A percentile compares a stretch with the other conserved stretches of the same genome.
These are phyloP conservation scores for Pelargonium fulgidum DNA, from an alignment of 441 rosid species.

Conservation along the genomic window DNA sequence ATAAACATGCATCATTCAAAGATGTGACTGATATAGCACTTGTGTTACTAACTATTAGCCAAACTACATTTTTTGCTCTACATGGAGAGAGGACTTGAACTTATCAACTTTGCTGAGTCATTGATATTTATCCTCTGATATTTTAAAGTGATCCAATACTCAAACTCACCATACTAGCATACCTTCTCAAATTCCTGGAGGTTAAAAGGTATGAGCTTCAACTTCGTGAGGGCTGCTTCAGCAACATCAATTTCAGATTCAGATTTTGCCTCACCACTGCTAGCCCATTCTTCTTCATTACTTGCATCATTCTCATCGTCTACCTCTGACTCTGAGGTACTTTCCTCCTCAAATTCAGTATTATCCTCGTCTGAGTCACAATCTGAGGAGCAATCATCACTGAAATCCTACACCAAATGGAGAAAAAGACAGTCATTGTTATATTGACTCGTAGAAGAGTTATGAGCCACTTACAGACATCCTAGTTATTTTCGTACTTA, in stretches of 20 bases:
- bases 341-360: constrained; percentile 52
- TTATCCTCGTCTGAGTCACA: constrained; percentile 61
- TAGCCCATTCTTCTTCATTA: constrained; percentile 68
- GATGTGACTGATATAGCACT: background rate
- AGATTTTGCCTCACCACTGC: constrained; percentile 53
- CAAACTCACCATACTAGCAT: constrained; percentile 9
- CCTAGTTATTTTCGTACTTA: constrained; percentile 40
- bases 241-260: constrained; percentile 56
- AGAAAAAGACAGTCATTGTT: constrained; percentile 22
- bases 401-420: constrained; percentile 53
- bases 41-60: background rate
- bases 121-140: background rate
- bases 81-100: background rate
- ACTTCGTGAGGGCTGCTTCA: constrained; percentile 77
- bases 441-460: constrained; percentile 16
- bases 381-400: constrained; percentile 59
- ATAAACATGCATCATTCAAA: background rate
- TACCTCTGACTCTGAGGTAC: constrained; percentile 69
- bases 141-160: background rate
- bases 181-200: constrained; percentile 83
- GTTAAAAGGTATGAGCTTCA: constrained; percentile 67
- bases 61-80: background rate
- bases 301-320: constrained; percentile 72
- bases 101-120: background rate
- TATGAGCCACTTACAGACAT: constrained; percentile 9